Evolutionary conservation across 805 yeast species (phyloP).

Genomic region (Saccharomycopsis sp.): DNA sequence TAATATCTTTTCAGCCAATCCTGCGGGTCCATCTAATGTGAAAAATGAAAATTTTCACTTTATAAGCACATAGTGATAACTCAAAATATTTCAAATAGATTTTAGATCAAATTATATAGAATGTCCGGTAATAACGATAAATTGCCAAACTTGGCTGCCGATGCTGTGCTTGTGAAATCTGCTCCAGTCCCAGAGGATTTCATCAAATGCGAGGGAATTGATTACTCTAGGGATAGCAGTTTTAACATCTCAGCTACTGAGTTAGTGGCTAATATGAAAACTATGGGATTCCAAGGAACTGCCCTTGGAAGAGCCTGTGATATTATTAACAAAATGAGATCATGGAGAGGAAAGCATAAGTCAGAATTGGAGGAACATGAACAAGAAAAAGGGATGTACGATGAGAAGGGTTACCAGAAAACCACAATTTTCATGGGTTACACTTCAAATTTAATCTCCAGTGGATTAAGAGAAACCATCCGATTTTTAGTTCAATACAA

Average conservation of each 20-base stretch:
- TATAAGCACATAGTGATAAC: no score
- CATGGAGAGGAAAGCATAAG: constrained; percentile 81
- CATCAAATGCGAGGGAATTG: constrained; percentile 78
- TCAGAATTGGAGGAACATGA: constrained; percentile 64
- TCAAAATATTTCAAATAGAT: no score
- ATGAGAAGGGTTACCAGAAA: constrained; percentile 69
- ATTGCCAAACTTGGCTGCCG: constrained; percentile 71
- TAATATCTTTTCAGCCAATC: no score
- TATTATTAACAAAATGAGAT: constrained; percentile 85
- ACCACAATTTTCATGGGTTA: constrained; percentile 93
- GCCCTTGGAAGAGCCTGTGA: constrained; percentile 84
- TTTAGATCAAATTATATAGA: no score
- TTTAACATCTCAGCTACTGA: constrained; percentile 74
- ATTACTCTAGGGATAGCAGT: constrained; percentile 73
- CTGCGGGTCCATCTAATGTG: no score
- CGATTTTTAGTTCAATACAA: constrained; percentile 87
- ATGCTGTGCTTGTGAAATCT: constrained; percentile 84
- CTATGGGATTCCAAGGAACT: constrained; percentile 97
- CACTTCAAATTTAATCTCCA: constrained; percentile 91
- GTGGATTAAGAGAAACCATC: constrained; percentile 89
- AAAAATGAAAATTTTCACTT: no score
- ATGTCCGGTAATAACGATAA: constrained; percentile 22
- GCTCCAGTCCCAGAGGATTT: constrained; percentile 80
- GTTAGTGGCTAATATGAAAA: constrained; percentile 73
- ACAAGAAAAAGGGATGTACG: constrained; percentile 62